These are phyloP conservation scores for Hypoxylon rubiginosum DNA, from an alignment of 2,329 filamentous ascomycete genomes.

Conservation along the genomic window DNA sequence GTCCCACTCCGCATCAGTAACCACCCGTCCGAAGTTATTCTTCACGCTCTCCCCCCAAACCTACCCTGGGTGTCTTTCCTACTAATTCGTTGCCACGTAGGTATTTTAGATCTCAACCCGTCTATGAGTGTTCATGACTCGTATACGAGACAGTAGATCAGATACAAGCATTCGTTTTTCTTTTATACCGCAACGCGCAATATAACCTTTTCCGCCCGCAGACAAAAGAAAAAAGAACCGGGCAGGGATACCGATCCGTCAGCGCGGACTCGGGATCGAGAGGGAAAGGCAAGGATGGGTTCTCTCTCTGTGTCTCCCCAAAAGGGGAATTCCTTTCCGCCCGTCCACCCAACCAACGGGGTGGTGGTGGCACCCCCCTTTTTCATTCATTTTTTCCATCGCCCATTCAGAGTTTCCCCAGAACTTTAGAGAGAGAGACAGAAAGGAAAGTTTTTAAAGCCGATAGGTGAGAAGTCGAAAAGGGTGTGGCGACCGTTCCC, in stretches of 20 bases:
- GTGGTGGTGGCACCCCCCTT: too few relatives aligned
- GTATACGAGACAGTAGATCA: neutral
- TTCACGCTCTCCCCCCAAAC: neutral
- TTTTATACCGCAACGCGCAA: neutral
- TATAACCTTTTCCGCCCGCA: neutral
- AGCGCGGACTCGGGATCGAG: slow-evolving; percentile 29
- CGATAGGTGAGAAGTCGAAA: slow-evolving; percentile 13
- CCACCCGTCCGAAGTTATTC: neutral
- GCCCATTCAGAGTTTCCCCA: slow-evolving; percentile 1
- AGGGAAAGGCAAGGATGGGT: slow-evolving; percentile 5
- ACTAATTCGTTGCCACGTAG: neutral
- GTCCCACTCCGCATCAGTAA: too few relatives aligned
- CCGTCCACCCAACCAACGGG: slow-evolving; percentile 3
- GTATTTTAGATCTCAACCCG: neutral
- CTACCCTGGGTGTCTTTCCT: neutral
- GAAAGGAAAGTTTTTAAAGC: neutral
- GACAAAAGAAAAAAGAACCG: neutral
- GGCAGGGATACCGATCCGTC: slow-evolving; percentile 34
- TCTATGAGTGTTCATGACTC: neutral
- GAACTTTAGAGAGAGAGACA: neutral
- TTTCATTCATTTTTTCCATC: too few relatives aligned
- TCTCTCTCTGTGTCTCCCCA: neutral
- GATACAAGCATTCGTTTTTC: neutral
- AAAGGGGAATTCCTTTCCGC: slow-evolving; percentile 18
- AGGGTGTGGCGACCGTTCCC: slow-evolving; percentile 11